Percentiles rank a stretch among this genome's conserved stretches.
These are phyloP conservation scores for Chytridiales sp. DNA, from an alignment of 371 early-diverging fungal species.

Conservation along the genomic window DNA sequence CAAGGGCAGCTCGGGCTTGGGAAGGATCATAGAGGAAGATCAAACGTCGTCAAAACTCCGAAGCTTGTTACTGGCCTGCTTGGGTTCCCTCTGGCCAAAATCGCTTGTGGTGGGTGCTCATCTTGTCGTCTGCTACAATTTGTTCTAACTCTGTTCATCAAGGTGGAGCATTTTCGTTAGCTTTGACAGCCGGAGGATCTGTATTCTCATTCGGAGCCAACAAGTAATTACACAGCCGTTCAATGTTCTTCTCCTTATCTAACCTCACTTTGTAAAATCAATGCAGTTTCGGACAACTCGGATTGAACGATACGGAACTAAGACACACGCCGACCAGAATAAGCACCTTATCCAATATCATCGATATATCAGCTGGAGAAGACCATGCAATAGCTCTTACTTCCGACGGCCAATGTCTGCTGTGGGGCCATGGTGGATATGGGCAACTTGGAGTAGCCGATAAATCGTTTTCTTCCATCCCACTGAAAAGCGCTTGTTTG, in stretches of 20 bases:
- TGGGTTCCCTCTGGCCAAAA: constrained; percentile 8
- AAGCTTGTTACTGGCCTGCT: neutral
- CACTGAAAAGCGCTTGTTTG: constrained; percentile 5
- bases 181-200: constrained; percentile 13
- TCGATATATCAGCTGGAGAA: constrained; percentile 7
- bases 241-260: no score
- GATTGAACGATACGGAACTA: neutral
- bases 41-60: neutral
- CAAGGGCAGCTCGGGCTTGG: neutral
- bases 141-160: no score
- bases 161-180: constrained; percentile 12
- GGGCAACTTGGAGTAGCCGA: constrained; percentile 5
- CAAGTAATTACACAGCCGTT: no score
- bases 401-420: constrained; percentile 6
- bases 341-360: neutral
- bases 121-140: no score
- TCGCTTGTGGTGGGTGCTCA: constrained; percentile 4
- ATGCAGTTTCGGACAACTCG: constrained; percentile 16
- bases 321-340: constrained; percentile 6
- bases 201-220: constrained; percentile 14
- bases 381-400: constrained; percentile 5
- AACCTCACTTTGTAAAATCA: no score
- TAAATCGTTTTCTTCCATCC: neutral
- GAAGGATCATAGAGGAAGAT: no score
- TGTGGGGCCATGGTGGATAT: constrained; percentile 13